Evolutionary conservation across 2,329 filamentous ascomycete genomes (phyloP), one percentile per base, ranked within the genome.

Genomic region (Aureobasidium sp.): DNA sequence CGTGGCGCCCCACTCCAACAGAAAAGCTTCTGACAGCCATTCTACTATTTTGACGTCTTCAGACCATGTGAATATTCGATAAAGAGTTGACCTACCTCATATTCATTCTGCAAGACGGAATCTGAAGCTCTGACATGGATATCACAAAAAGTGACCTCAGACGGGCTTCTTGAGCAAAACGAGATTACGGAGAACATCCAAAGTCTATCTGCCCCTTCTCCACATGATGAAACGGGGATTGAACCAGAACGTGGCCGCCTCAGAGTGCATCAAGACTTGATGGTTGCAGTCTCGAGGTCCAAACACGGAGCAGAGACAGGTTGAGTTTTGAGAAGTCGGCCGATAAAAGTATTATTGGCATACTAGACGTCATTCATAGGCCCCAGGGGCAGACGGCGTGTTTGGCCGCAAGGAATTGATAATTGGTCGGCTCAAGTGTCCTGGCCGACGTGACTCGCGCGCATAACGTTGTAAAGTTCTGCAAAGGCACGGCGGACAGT

Each of bases 151-250:
- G 53, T 57, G 41, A 57, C 31, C 15, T 5, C 31, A 58, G 34
- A 58, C 20, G 14, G 31, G 31, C 39, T 22, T 48, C 36, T 25
- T 37, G 22, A 20, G 34, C 20, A 39, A 39, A 47, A 37, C 55
- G 41, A 37, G 55, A 37, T 48, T 37, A 47, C 31, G 22, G 55
- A 58, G n/a, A 20, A 37, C 6, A 45, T 36, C 27, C 42, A 48
- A 58, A 58, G 55, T 58, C 31, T 58, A 48, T 48, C 42, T 47
- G 14, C 29, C 55, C 55, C 55, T 58, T 48, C 55, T 58, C 55
- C 55, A 58, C 55, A 58, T 25, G 31, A 44, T 58, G 42, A 58
- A 58, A 58, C 55, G 55, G 29, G 55, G 27, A 27, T 48, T 44
- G 53, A 39, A 48, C 41, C 55, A 58, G 55, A 58, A 58, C 41